Percentiles rank a stretch among this genome's conserved stretches.
phyloP scores from a whole-genome alignment of 768 basidiomycete genomes.

The Kwoniella botswanensis region DNA sequence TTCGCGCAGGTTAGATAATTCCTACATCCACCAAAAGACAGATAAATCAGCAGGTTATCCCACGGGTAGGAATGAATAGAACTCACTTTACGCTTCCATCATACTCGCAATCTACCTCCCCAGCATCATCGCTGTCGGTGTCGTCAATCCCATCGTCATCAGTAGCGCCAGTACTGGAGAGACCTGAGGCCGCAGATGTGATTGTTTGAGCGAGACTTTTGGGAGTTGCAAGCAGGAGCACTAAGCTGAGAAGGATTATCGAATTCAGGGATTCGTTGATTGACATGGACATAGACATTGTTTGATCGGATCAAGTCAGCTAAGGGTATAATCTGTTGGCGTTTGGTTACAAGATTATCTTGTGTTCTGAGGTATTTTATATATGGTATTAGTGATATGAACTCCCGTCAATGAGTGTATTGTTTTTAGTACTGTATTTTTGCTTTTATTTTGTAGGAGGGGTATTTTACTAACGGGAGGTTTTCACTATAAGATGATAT shows the following conservation, averaged over 20 bases:
- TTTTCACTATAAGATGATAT: neutral
- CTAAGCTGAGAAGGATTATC: neutral
- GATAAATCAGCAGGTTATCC: too few relatives aligned
- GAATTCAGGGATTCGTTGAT: neutral
- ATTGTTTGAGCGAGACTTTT: neutral
- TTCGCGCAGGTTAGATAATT: slow-evolving; percentile 44
- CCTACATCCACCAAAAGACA: slow-evolving; percentile 15
- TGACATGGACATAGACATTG: neutral
- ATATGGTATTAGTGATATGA: neutral
- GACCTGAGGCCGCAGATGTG: too few relatives aligned
- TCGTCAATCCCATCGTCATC: neutral
- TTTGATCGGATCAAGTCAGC: too few relatives aligned
- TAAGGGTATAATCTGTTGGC: neutral
- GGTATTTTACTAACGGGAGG: neutral
- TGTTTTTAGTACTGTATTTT: neutral
- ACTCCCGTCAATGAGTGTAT: neutral
- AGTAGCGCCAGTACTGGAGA: neutral
- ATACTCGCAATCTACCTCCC: slow-evolving; percentile 12
- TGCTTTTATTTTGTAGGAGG: neutral
- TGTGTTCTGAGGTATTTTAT: neutral
- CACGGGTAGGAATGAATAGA: too few relatives aligned
- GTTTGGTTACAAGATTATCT: neutral
- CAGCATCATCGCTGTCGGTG: neutral
- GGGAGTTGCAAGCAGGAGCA: neutral
- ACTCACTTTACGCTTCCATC: slow-evolving; percentile 14